These are phyloP conservation scores for Cercospora citrullina DNA, from an alignment of 2,329 filamentous ascomycete genomes.

Conservation along the genomic window DNA sequence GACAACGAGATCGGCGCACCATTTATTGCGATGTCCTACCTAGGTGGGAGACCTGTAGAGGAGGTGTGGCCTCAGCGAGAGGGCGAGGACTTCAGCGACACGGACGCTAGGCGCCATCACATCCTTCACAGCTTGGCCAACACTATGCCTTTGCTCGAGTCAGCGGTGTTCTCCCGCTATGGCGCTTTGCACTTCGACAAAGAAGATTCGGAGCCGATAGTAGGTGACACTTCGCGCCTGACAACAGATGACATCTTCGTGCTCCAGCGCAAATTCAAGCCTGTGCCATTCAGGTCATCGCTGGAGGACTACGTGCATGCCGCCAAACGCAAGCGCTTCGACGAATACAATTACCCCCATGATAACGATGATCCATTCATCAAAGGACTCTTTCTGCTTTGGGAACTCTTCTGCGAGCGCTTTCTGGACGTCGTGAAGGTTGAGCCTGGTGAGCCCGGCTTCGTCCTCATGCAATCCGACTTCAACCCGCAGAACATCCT, in stretches of 20 bases:
- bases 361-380: not conserved
- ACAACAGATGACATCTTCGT: conserved; percentile 21
- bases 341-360: conserved; percentile 10
- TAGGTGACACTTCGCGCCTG: conserved; percentile 18
- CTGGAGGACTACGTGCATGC: conserved; percentile 17
- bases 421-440: conserved; percentile 21
- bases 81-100: conserved; percentile 3
- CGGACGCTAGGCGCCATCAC: conserved; percentile 19
- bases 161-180: conserved; percentile 13
- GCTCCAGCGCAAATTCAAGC: conserved; percentile 16
- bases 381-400: conserved; percentile 18
- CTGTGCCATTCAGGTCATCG: conserved; percentile 8
- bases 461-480: conserved; percentile 27
- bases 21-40: conserved; percentile 25
- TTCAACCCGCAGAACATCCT: conserved; percentile 28
- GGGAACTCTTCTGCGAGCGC: conserved; percentile 22
- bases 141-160: conserved; percentile 15
- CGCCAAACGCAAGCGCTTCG: conserved; percentile 16
- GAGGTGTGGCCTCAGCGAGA: conserved; percentile 14
- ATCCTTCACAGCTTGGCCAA: conserved; percentile 22
- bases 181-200: conserved; percentile 20
- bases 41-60: conserved; percentile 13
- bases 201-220: conserved; percentile 4
- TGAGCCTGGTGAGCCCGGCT: conserved; percentile 15
- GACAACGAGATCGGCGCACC: conserved; percentile 26